Percentiles rank a stretch among this genome's conserved stretches.
These are phyloP conservation scores for Helotiales sp. DNA, from an alignment of 2,329 filamentous ascomycete species.

Conservation along the genomic window DNA sequence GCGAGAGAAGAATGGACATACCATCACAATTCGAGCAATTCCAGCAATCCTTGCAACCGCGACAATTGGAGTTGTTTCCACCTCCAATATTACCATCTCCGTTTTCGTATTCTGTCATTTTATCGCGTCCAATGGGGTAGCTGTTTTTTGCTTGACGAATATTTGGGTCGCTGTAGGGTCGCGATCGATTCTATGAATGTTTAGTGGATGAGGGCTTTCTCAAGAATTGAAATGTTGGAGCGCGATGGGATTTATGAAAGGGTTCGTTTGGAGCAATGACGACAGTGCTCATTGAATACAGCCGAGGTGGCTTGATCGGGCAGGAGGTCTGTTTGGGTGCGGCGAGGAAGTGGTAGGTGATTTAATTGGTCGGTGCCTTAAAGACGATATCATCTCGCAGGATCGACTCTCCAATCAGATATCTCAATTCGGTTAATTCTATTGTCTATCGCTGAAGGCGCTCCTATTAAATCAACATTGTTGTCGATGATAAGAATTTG, in stretches of 20 bases:
- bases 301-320: neutral
- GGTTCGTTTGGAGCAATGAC: neutral
- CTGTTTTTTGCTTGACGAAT: neutral
- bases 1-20: neutral
- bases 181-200: too few species aligned
- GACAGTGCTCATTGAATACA: neutral
- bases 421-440: too few species aligned
- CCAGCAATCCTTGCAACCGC: neutral
- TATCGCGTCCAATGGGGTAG: neutral
- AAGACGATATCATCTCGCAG: neutral
- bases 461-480: too few species aligned
- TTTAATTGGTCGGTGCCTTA: neutral
- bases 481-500: too few species aligned
- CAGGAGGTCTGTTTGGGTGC: neutral
- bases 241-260: neutral
- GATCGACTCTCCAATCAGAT: neutral
- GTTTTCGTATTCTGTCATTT: neutral
- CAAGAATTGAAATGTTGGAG: neutral
- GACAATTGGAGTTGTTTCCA: constrained; percentile 2
- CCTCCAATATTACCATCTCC: neutral
- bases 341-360: neutral
- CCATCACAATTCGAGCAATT: constrained; percentile 1
- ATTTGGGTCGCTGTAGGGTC: neutral
- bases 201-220: neutral
- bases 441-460: neutral